Percentiles rank a stretch among this genome's conserved stretches.
These are phyloP conservation scores for Collybiopsis confluens DNA, from an alignment of 768 basidiomycete genomes.

Conservation along the genomic window DNA sequence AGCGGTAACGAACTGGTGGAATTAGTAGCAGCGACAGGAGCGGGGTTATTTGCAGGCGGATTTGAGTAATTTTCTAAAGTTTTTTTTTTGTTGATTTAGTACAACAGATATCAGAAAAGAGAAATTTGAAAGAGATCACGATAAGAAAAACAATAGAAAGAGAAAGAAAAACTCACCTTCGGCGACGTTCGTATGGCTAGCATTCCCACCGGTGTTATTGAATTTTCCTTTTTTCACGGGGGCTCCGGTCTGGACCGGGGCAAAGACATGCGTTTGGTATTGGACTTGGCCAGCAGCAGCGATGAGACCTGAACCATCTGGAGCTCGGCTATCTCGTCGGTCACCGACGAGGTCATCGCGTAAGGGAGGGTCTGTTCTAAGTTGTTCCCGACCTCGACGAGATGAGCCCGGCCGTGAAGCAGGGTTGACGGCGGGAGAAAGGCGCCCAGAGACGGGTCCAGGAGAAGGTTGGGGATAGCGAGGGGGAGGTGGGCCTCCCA, in stretches of 20 bases:
- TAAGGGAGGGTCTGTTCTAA: constrained; percentile 13
- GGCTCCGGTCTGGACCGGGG: constrained; percentile 69
- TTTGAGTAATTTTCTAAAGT: neutral
- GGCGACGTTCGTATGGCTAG: neutral
- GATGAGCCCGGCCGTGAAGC: neutral
- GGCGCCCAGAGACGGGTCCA: constrained; percentile 17
- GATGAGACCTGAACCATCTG: constrained; percentile 15
- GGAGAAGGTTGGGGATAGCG: constrained; percentile 18
- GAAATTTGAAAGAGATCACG: neutral
- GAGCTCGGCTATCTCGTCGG: constrained; percentile 24
- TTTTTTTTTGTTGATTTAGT: too few relatives aligned
- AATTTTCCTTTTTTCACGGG: constrained; percentile 65
- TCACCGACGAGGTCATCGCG: constrained; percentile 18
- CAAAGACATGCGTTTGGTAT: constrained; percentile 68
- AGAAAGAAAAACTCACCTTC: constrained; percentile 10
- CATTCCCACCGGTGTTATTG: constrained; percentile 3
- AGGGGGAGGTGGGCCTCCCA: constrained; percentile 11
- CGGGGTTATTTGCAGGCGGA: neutral
- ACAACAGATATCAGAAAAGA: too few relatives aligned
- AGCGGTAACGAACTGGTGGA: constrained; percentile 15
- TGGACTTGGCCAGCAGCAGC: constrained; percentile 26
- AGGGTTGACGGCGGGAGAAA: constrained; percentile 13
- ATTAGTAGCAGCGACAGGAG: neutral
- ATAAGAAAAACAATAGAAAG: neutral
- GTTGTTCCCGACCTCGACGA: constrained; percentile 1